phyloP scores from a whole-genome alignment of 352 stramenopile genomes.

The Phytophthora tentaculata region DNA sequence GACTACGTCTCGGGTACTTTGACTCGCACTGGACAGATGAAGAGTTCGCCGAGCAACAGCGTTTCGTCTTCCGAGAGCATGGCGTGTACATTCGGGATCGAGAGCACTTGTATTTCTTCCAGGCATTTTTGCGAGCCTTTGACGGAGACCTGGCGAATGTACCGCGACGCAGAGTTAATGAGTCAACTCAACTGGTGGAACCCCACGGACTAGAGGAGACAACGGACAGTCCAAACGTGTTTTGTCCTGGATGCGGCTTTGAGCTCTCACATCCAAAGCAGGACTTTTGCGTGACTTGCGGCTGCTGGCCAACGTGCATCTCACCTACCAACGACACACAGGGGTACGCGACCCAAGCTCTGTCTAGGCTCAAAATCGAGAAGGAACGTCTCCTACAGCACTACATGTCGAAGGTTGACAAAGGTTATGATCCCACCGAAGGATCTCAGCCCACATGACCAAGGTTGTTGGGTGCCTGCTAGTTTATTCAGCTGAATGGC shows the following conservation, averaged over 20 bases:
- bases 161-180: slow-evolving; percentile 35
- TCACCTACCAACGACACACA: slow-evolving; percentile 62
- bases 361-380: slow-evolving; percentile 46
- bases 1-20: slow-evolving; percentile 71
- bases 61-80: slow-evolving; percentile 40
- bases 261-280: slow-evolving; percentile 48
- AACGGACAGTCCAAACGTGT: slow-evolving; percentile 49
- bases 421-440: neutral
- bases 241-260: slow-evolving; percentile 54
- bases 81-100: slow-evolving; percentile 66
- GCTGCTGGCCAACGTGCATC: slow-evolving; percentile 65
- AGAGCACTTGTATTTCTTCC: slow-evolving; percentile 77
- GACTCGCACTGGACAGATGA: slow-evolving; percentile 44
- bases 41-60: slow-evolving; percentile 50
- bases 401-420: neutral
- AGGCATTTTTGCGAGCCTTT: slow-evolving; percentile 67
- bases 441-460: neutral
- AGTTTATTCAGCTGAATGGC: neutral
- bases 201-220: slow-evolving; percentile 47
- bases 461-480: neutral
- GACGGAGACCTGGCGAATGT: slow-evolving; percentile 52
- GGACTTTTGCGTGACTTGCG: slow-evolving; percentile 68
- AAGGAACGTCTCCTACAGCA: slow-evolving; percentile 32
- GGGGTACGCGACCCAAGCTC: slow-evolving; percentile 54
- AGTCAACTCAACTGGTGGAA: slow-evolving; percentile 36